Evolutionary conservation across 345 rosid genomes (phyloP).

Genomic region (Trapa bicornis): DNA sequence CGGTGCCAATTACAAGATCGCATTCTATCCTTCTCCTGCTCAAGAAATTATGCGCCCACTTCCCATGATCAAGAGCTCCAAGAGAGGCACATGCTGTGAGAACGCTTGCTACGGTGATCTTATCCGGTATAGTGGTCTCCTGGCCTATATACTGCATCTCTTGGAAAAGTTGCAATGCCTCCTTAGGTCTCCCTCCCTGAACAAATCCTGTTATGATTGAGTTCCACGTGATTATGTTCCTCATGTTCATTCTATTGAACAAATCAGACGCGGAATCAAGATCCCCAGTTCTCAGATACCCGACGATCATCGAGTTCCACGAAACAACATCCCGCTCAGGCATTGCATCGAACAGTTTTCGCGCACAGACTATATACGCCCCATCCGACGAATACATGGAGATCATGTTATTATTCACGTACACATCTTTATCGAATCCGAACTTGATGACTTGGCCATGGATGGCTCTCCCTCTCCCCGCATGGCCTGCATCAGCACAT

Average conservation of each 20-base stretch:
- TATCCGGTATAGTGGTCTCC: conserved; percentile 29
- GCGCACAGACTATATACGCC: conserved; percentile 14
- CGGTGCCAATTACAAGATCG: conserved; percentile 39
- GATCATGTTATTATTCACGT: conserved; percentile 35
- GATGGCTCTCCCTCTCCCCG: conserved; percentile 19
- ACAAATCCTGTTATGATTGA: conserved; percentile 47
- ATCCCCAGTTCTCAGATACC: conserved; percentile 35
- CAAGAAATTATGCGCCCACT: conserved; percentile 37
- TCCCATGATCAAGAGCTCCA: conserved; percentile 43
- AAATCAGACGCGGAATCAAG: conserved; percentile 30
- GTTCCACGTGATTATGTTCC: conserved; percentile 42
- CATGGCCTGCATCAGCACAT: conserved; percentile 21
- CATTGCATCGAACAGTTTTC: conserved; percentile 53
- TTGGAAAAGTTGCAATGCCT: conserved; percentile 37
- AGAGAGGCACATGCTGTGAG: conserved; percentile 55
- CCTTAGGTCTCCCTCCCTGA: conserved; percentile 40
- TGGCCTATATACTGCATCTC: conserved; percentile 26
- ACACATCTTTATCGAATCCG: conserved; percentile 27
- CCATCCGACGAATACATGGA: conserved; percentile 22
- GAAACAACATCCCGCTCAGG: conserved; percentile 34
- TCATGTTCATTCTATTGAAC: conserved; percentile 25
- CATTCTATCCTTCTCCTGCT: conserved; percentile 32
- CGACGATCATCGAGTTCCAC: conserved; percentile 44
- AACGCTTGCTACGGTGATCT: conserved; percentile 39
- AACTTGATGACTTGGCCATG: conserved; percentile 33